Base-by-base conservation (phyloP, 1,139 yeast genomes). In the Yamadazyma siamensis region DNA sequence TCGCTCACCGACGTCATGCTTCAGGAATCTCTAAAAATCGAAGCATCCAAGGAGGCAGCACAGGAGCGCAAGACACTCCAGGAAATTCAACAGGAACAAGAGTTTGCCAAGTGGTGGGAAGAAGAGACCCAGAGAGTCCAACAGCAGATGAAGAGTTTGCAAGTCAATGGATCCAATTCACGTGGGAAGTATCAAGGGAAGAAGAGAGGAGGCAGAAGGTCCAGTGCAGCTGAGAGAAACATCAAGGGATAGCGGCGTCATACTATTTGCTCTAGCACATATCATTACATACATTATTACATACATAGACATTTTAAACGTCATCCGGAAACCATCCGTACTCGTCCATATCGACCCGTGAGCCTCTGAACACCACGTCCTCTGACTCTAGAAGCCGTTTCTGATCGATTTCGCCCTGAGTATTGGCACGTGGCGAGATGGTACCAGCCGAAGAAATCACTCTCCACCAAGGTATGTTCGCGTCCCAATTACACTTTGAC, bases 51-150 rank as follows among this genome's bases (percentile, higher is more conserved):
- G 24, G 41, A 50, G n/a, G 59, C 51, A 34, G 61, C 52, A 20
- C 28, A 27, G 1, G 59, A 58, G 29, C 42, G 54, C 21, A 69
- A 60, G 38, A 70, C 82, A 3, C 57, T 85, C 23, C 75, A 71
- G 24, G 94, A 85, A 39, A 72, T 84, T 30, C 87, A 80, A 52
- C 78, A 79, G 43, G 94, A 85, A 45, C 86, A 83, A 47, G 87
- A 80, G 48, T 85, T 85, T 59, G 84, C 78, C 13, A 66, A 59
- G 39, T 85, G 95, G 95, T 85, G 94, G 89, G 81, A 73, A 28
- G 77, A 75, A 41, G 94, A 85, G 47, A 66, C 83, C 23, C 62
- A 62, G 13, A 59, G 73, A 28, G 82, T 79, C 6, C 88, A 81
- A 49, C 53, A 50, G 30, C 72, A 65, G 43, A 56, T 70, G 61